phyloP scores from a whole-genome alignment of 2,329 filamentous ascomycete genomes.

The Aspergillus sp. region DNA sequence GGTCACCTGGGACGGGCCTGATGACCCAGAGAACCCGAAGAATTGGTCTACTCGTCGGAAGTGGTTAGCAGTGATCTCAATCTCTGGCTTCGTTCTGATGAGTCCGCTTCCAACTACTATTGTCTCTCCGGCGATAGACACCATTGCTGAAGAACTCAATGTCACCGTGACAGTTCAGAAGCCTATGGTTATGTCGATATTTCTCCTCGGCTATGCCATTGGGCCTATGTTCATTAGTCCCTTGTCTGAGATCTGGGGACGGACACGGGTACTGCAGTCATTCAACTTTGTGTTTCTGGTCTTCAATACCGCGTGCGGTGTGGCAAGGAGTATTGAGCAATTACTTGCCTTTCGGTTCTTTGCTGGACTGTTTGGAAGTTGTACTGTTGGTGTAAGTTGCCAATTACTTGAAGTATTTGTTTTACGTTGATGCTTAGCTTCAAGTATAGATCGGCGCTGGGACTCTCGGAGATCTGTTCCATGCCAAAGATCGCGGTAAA shows the following conservation, averaged over 20 bases:
- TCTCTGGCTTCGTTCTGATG: conserved; percentile 62
- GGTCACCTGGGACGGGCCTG: conserved; percentile 33
- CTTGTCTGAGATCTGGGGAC: conserved; percentile 23
- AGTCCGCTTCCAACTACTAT: conserved; percentile 66
- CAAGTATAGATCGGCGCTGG: neutral
- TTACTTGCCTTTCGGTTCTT: too few species aligned
- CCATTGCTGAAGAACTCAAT: conserved; percentile 56
- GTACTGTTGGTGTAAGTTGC: too few species aligned
- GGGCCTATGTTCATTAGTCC: conserved; percentile 23
- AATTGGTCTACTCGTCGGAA: conserved; percentile 61
- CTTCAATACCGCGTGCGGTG: conserved; percentile 12
- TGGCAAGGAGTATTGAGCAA: too few species aligned
- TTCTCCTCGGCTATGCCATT: conserved; percentile 55
- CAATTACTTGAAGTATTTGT: too few species aligned
- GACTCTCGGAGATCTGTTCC: conserved; percentile 9
- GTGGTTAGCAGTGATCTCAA: conserved; percentile 58
- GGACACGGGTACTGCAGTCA: conserved; percentile 17
- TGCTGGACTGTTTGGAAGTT: too few species aligned
- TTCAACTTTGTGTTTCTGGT: conserved; percentile 20
- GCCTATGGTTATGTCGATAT: conserved; percentile 56
- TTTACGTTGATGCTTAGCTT: too few species aligned
- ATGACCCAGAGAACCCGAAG: conserved; percentile 49
- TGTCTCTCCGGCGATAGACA: conserved; percentile 53
- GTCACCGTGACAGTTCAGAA: conserved; percentile 49
- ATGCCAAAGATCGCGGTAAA: conserved; percentile 5